Percentiles rank a stretch among this genome's conserved stretches.
Conservation (phyloP, 176 grass and related monocot species). For the Hsuehochloa calcarea region DNA sequence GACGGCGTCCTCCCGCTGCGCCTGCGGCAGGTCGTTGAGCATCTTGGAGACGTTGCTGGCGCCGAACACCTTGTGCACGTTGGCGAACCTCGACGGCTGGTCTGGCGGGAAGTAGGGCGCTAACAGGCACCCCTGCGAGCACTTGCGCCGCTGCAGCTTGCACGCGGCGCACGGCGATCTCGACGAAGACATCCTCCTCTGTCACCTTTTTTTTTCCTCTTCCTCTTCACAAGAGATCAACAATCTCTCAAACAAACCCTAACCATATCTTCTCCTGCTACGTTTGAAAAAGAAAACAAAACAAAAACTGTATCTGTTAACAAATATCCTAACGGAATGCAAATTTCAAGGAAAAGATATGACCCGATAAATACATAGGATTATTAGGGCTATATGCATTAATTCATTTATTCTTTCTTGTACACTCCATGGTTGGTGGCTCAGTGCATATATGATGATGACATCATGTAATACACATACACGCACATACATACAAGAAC, state of each 20-base stretch:
- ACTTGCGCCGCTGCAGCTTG: constrained; percentile 86
- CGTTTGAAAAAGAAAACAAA: constrained; percentile 8
- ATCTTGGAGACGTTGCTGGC: constrained; percentile 95
- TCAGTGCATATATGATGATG: not conserved
- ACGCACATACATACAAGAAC: not conserved
- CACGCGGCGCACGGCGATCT: constrained; percentile 93
- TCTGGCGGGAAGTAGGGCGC: constrained; percentile 96
- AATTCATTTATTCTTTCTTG: not conserved
- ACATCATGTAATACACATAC: not conserved
- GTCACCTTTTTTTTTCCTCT: not conserved
- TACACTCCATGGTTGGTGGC: not conserved
- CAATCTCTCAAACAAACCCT: constrained; percentile 10
- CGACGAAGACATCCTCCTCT: constrained; percentile 43
- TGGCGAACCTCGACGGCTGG: constrained; percentile 71
- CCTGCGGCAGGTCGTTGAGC: constrained; percentile 54
- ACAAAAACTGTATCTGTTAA: not conserved
- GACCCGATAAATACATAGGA: not conserved
- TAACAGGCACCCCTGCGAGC: constrained; percentile 78
- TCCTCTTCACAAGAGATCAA: not conserved
- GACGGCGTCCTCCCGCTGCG: constrained; percentile 78
- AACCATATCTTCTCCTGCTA: constrained; percentile 4
- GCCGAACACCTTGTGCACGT: constrained; percentile 88
- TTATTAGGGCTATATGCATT: not conserved
- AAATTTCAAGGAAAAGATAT: not conserved
- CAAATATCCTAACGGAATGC: constrained; percentile 6